Base-by-base conservation (phyloP, 129 eudicot species). In the Escallonia rubra region DNA sequence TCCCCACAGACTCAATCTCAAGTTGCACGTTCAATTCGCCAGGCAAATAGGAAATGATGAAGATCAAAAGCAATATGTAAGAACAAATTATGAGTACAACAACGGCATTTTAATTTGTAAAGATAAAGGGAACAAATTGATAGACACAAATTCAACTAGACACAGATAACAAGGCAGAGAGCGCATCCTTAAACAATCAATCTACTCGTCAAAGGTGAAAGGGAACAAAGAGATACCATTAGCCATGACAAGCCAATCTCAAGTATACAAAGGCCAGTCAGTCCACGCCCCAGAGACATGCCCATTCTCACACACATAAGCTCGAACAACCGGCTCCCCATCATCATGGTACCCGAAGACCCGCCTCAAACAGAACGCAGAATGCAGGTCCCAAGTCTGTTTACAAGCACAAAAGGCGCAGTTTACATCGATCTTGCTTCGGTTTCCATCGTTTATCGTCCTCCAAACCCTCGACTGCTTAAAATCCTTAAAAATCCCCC, bases 231-330 rank as follows among this genome's bases (percentile, higher is more conserved):
- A 50, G 55, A 50, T 50, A 50, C 10, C 55, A 50, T 50, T 8
- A 50, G 12, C 55, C 10, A 9, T 50, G 55, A 4, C 13, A 50
- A 8, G 10, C 55, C 10, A 50, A 12, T 4, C 14, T 83, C 75
- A 89, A 64, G 89, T 86, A 75, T 83, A 93, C 76, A 93, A 72
- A 34, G 98, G 95, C 88, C 86, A 82, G 72, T 93, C 95, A 3
- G 98, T 89, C 98, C 98, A 93, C 1, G 98, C 98, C 15, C 98
- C 98, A 10, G 98, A 86, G 41, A 93, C 98, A 78, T 89, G 98
- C 42, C 98, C 98, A 57, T 89, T 93, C 79, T 89, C 98, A 73
- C 96, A 93, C 1, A 93, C 96, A 72, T 86, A 93, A 59, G 98
- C 98, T 57, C 98, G 72, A 66, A 93, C 98, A 68, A 85, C 95